A percentile compares a stretch with the other conserved stretches of the same genome.
Evolutionary conservation across 257 asterid species (phyloP).

Genomic region (Paraleonurus japonicus): DNA sequence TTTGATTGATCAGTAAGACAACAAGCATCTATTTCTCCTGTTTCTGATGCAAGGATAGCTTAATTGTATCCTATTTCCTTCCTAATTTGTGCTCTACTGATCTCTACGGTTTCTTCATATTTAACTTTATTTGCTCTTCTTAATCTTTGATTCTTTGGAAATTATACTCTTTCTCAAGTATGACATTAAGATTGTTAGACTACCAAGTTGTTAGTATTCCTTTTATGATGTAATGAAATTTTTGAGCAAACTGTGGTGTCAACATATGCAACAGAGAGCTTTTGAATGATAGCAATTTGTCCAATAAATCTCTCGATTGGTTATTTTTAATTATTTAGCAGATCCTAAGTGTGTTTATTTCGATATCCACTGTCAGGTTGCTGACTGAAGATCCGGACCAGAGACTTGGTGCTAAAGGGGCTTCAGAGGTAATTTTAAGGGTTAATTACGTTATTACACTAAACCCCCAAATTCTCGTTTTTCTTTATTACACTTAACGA

Average conservation of each 20-base stretch:
- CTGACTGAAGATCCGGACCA: conserved; percentile 94
- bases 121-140: conserved; percentile 13
- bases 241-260: background rate
- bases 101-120: conserved; percentile 2
- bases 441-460: background rate
- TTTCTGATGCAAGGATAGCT: conserved; percentile 6
- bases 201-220: background rate
- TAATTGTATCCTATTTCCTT: background rate
- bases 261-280: background rate
- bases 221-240: background rate
- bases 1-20: conserved; percentile 84
- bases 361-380: conserved; percentile 46
- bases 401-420: conserved; percentile 96
- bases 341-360: background rate
- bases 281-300: conserved; percentile 1
- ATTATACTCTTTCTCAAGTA: background rate
- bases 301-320: background rate
- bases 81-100: background rate
- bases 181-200: background rate
- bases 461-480: background rate
- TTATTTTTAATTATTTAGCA: background rate
- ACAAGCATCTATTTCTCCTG: conserved; percentile 11
- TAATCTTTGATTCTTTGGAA: background rate
- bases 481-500: background rate
- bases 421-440: conserved; percentile 62